phyloP scores from a whole-genome alignment of 2,329 filamentous ascomycete species.

The Colletotrichum tropicicola region DNA sequence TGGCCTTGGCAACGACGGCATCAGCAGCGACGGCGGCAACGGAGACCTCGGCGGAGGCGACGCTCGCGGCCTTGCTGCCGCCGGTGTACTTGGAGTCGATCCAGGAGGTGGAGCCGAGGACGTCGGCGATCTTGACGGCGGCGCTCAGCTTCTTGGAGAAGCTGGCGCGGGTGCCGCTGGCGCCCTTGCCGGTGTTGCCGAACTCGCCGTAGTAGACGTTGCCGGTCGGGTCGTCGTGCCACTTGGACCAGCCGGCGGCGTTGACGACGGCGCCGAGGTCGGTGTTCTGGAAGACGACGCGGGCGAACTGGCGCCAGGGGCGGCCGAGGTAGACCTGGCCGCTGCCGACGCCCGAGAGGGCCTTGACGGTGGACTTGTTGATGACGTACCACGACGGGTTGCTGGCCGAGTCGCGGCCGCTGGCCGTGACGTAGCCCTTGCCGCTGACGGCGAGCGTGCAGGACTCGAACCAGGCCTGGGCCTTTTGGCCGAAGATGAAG shows the following conservation, averaged over 20 bases:
- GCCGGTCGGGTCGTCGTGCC: constrained; percentile 59
- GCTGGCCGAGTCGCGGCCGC: constrained; percentile 46
- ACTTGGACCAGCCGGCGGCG: constrained; percentile 64
- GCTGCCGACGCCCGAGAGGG: constrained; percentile 44
- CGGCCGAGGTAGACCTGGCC: constrained; percentile 57
- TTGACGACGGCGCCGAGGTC: constrained; percentile 66
- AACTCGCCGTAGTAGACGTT: constrained; percentile 68
- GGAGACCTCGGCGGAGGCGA: neutral
- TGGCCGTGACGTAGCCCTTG: constrained; percentile 53
- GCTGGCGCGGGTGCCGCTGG: constrained; percentile 59
- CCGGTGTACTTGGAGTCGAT: constrained; percentile 34
- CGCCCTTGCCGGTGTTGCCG: constrained; percentile 65
- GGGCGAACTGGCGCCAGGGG: constrained; percentile 56
- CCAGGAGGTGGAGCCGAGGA: constrained; percentile 39
- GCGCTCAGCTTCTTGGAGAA: constrained; percentile 46
- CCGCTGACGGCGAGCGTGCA: constrained; percentile 56
- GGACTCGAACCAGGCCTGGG: constrained; percentile 60
- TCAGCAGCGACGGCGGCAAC: neutral
- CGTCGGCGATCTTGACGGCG: constrained; percentile 42
- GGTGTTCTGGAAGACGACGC: constrained; percentile 59
- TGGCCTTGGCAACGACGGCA: neutral
- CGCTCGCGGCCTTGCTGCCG: neutral
- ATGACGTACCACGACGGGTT: constrained; percentile 56
- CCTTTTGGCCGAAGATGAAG: constrained; percentile 67
- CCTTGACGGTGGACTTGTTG: constrained; percentile 52